Evolutionary conservation across 768 basidiomycete species (phyloP), one percentile per base, ranked within the genome.

Genomic region (Boletus subcaerulescens): DNA sequence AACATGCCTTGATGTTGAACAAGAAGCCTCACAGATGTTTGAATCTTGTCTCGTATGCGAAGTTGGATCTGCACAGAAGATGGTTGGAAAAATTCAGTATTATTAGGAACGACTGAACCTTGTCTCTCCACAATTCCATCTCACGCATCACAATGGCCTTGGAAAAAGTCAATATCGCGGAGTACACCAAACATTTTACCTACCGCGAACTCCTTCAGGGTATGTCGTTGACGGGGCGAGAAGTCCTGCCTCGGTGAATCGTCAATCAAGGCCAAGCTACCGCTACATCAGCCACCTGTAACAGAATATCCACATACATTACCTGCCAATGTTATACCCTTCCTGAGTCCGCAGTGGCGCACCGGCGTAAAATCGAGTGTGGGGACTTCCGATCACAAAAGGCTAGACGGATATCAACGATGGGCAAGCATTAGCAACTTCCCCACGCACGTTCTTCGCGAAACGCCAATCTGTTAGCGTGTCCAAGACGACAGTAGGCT

Each of bases 61-160:
- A 96, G 76, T 73, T 95, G 94, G 48, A 95, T 93, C 90, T 90
- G 57, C 14, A 22, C 24, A 22, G 40, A 44, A 24, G 14, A 22
- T 40, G 15, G 54, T 31, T 14, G 20, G 42, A 32, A 24, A 53
- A 12, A 26, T 52, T 2, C 26, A 5, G 17, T 41, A 40, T 40
- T 32, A 48, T 48, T 26, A 44, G 24, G 31, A 26, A 47, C 33
- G 15, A 32, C 20, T 3, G 35, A 33, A 89, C 90, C 78, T 97
- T 96, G 70, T 97, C 94, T 55, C 87, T 77, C 93, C 93, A 97
- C 3, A 97, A 75, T 67, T 97, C 95, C 85, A 98, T 85, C 70
- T 98, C 95, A 35, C 95, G 83, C 87, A 97, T 91, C 17, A 87
- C 87, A 52, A 98, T 86, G 3, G 91, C 92, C 78, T 77, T 49